Evolutionary conservation across 371 early-diverging fungal species (phyloP).

Genomic region (Circinella umbellata): DNA sequence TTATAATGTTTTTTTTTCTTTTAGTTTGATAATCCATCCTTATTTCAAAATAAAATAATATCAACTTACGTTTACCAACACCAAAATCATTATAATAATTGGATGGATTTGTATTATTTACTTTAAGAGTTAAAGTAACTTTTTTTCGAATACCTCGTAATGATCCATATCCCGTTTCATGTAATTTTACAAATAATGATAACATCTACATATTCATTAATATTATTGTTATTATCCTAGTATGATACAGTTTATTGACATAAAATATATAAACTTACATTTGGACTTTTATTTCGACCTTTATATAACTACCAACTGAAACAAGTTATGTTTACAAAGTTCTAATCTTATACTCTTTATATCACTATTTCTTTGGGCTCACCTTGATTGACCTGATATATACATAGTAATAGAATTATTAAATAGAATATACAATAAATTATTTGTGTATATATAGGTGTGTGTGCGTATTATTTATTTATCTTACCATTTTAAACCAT

Average conservation of each 20-base stretch:
- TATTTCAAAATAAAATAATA: no score
- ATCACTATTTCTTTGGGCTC: neutral
- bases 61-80: constrained; percentile 30
- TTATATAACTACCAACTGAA: constrained; percentile 16
- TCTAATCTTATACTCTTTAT: neutral
- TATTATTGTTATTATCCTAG: neutral
- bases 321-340: neutral
- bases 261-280: neutral
- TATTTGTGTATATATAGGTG: no score
- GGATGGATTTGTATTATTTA: constrained; percentile 53
- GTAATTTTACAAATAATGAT: constrained; percentile 54
- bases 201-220: constrained; percentile 34
- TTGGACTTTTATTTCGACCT: constrained; percentile 14
- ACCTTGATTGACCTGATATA: constrained; percentile 13
- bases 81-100: constrained; percentile 53
- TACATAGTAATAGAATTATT: neutral
- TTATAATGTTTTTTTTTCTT: neutral
- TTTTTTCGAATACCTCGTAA: constrained; percentile 49
- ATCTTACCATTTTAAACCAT: constrained; percentile 17
- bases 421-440: no score
- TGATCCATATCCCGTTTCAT: constrained; percentile 54
- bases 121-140: constrained; percentile 50
- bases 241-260: no score
- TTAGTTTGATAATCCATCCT: no score
- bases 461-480: no score